Percentiles rank a stretch among this genome's conserved stretches.
phyloP scores from a whole-genome alignment of 148 eudicot species.

The Chenopodium suecicum region DNA sequence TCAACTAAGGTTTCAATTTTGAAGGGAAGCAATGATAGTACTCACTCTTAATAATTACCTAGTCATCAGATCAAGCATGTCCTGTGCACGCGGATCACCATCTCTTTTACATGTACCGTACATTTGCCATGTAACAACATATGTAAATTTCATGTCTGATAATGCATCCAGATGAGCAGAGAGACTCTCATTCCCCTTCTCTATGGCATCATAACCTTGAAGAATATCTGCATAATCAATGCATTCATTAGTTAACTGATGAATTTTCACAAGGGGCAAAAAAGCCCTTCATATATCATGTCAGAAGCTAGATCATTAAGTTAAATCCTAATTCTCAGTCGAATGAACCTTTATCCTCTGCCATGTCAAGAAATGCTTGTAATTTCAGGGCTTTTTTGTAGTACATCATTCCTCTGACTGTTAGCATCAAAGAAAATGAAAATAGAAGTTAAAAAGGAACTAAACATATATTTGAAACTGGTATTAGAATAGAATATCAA shows the following conservation, averaged over 20 bases:
- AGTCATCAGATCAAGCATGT: slow-evolving; percentile 73
- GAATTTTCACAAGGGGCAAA: not conserved
- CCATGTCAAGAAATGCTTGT: slow-evolving; percentile 99
- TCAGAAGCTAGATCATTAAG: no score
- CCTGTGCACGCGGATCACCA: slow-evolving; percentile 88
- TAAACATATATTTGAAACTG: not conserved
- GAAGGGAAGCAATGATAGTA: not conserved
- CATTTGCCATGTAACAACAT: slow-evolving; percentile 86
- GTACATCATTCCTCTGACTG: slow-evolving; percentile 99
- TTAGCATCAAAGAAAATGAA: slow-evolving; percentile 18
- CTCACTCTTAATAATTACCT: slow-evolving; percentile 39
- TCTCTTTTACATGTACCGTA: slow-evolving; percentile 69
- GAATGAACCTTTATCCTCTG: slow-evolving; percentile 76
- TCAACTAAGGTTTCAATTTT: not conserved
- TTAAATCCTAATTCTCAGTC: no score
- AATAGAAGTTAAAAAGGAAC: not conserved
- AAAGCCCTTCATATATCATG: not conserved
- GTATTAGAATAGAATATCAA: not conserved
- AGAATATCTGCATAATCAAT: slow-evolving; percentile 63
- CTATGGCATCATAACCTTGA: slow-evolving; percentile 73
- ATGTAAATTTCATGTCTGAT: slow-evolving; percentile 83
- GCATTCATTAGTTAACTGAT: slow-evolving; percentile 12
- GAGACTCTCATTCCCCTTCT: slow-evolving; percentile 61
- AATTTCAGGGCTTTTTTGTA: slow-evolving; percentile 82
- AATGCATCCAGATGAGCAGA: slow-evolving; percentile 90